Percentiles rank a stretch among this genome's conserved stretches.
phyloP scores from a whole-genome alignment of 1,284 basidiomycete genomes.

The Heliocybe sulcata region DNA sequence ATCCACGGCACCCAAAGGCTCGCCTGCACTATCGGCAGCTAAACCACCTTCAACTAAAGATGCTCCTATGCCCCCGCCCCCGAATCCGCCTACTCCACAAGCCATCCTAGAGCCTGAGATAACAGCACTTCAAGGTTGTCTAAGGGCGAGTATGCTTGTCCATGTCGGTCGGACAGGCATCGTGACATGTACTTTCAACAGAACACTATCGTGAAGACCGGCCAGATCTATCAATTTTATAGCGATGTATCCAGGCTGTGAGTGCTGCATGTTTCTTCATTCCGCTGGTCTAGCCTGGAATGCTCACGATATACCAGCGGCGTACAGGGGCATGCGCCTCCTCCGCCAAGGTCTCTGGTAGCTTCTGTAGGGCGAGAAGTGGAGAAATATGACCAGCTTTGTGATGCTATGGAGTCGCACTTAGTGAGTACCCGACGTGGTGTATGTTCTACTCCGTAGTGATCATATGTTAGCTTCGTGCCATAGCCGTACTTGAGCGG shows the following conservation, averaged over 20 bases:
- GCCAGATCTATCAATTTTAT: constrained; percentile 63
- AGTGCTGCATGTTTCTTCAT: constrained; percentile 14
- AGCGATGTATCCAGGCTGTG: constrained; percentile 57
- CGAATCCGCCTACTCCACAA: constrained; percentile 33
- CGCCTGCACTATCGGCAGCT: background rate
- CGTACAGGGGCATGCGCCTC: constrained; percentile 48
- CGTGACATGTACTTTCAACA: constrained; percentile 16
- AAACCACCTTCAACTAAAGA: constrained; percentile 9
- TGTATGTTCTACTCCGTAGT: background rate
- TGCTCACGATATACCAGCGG: constrained; percentile 28
- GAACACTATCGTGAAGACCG: constrained; percentile 63
- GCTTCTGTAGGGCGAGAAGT: constrained; percentile 61
- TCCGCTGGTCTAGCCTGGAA: background rate
- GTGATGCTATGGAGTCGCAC: constrained; percentile 65
- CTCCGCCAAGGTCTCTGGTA: constrained; percentile 57
- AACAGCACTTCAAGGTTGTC: constrained; percentile 42
- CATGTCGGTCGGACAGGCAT: background rate
- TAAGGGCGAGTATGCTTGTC: constrained; percentile 38
- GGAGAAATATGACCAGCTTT: constrained; percentile 71
- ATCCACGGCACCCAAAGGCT: constrained; percentile 1
- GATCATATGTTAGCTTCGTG: constrained; percentile 40
- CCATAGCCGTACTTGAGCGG: constrained; percentile 62
- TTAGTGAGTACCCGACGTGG: constrained; percentile 36
- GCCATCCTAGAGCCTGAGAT: constrained; percentile 59
- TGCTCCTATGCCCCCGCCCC: constrained; percentile 54